Evolutionary conservation across 2,329 filamentous ascomycete genomes (phyloP), one percentile per base, ranked within the genome.

Genomic region (Curvularia eragrostidis): DNA sequence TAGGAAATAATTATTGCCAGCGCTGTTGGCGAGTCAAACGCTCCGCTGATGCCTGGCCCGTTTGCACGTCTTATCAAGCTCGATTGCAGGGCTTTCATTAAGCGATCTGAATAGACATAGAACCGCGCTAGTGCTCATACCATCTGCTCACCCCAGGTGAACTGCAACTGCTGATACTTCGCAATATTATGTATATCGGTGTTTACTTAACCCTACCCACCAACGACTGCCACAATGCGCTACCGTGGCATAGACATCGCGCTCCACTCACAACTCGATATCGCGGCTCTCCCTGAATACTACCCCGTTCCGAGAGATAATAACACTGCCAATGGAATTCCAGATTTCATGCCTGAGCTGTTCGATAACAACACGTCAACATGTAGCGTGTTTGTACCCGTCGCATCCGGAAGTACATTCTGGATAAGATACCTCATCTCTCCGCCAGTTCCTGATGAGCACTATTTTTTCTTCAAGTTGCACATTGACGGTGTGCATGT

Each of bases 381-480:
- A 36, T 71, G 69, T 56, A 72, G 66, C 39, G 72, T 77, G 41
- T 75, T 75, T 58, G 61, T 79, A 5, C 75, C 75, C 3, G 68
- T 64, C 0, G 66, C 75, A 12, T 73, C 76, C 0, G 69, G 66
- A 0, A 76, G 73, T 28, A 76, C 77, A 7, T 81, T 82, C 67
- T 82, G 80, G 79, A 70, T 82, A 53, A 59, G 64, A 21, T 82
- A 81, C 61, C 63, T 60, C 15, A 61, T 78, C 54, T 62, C 59
- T 5, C 68, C 67, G 5, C 73, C 73, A 3, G 62, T 75, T 1
- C 73, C 72, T 3, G 65, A 64, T 1, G 68, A 64, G 1, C 65
- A 74, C 34, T 68, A 70, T 59, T 81, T 78, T 56, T 75, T 81
- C 58, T 83, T 83, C 75, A 82, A 82, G 64, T 67, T 82, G 28